Evolutionary conservation across 352 stramenopile species (phyloP), one percentile per base, ranked within the genome.

Genomic region (Pythium grandisporangium): DNA sequence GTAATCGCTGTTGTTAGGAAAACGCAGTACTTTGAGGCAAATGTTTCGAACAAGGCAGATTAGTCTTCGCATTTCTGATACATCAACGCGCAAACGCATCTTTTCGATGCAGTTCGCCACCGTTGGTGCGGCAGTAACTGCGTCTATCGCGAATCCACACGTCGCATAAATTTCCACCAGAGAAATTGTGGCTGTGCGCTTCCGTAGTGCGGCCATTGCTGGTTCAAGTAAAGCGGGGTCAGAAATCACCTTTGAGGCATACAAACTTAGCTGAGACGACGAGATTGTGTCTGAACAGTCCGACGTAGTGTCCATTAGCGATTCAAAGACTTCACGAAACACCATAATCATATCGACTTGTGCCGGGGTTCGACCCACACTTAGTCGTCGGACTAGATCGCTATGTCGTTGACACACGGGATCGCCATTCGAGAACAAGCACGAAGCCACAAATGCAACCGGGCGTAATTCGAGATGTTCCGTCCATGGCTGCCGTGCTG

Each of bases 91-190:
- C 30, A 84, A 56, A 7, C 59, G 42, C 53, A 87, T 48, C 33
- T 63, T 79, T 13, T 77, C 66, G 19, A 87, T 62, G 0, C 63
- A 70, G 29, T 80, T 84, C 8, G 34, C 37, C 16, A 84, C 56
- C 11, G 70, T 84, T 4, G 70, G 68, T 1, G 64, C 62, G 5
- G 69, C 48, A 0, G 62, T 75, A 2, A 87, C 27, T 19, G 83
- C 74, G n/a, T 87, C 73, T 17, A 87, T 84, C 2, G 79, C 51
- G 33, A 79, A 81, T 0, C 73, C 73, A 27, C 70, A 87, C n/a
- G 41, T 63, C 4, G 48, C 64, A 32, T 61, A 84, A 0, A 87
- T 39, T 22, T 87, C 73, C 6, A 83, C 54, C 1, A 87, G 47
- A 0, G 73, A 84, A 2, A 84, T 64, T 0, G 58, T 37, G 1